Evolutionary conservation across 805 yeast species (phyloP), one percentile per base, ranked within the genome.

Genomic region (Komagataella phaffii): DNA sequence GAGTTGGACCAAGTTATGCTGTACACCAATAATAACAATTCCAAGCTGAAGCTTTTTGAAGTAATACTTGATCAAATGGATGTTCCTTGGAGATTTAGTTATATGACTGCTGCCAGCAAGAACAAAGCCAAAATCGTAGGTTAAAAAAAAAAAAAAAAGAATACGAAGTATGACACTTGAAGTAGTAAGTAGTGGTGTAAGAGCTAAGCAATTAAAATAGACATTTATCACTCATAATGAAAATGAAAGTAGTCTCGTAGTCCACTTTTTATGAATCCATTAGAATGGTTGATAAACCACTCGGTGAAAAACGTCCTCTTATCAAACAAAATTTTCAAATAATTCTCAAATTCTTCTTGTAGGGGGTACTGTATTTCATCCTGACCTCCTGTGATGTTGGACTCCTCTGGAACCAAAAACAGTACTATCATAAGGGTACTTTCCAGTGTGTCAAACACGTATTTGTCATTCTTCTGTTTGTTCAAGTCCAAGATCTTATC

Each of bases 1-100:
- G 73, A 73, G 51, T 55, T 79, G 53, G 59, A 63, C 44, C 56
- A 57, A 1, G 64, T 73, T 24, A 56, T 78, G 44, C 61, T 17
- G 47, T 60, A 65, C 49, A 54, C 56, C 30, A 63, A 63, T 7
- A 59, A 62, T n/a, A 60, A 61, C 21, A 63, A 68, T 24, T 53
- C 46, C 56, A 63, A 59, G 44, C 63, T 78, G 36, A 74, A 77
- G 58, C 64, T 85, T 52, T 68, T 78, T 24, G 93, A 85, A 63
- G 76, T 85, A 19, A 70, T 72, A 45, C 65, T 85, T 62, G 85
- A 73, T 53, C 68, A 67, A 55, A 61, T 75, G 59, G 91, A 85
- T 62, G 78, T 77, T 58, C 89, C 90, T 17, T 73, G 81, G 76
- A 74, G 83, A 59, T 73, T 85, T 57, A 61, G 64, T 48, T 64